Evolutionary conservation across 1,284 basidiomycete species (phyloP), one percentile per base, ranked within the genome.

Genomic region (Coniophora puteana): DNA sequence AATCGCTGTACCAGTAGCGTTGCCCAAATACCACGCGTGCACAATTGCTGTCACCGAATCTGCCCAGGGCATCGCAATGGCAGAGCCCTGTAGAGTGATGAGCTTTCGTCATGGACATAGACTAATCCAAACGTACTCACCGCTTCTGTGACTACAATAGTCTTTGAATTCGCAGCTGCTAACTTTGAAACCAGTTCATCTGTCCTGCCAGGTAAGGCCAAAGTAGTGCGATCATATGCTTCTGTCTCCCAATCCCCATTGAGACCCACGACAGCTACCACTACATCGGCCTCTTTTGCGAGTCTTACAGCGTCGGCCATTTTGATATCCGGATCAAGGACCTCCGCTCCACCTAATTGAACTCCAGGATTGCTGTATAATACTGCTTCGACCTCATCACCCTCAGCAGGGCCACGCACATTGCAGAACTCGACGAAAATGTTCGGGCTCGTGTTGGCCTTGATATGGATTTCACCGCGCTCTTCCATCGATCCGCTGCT

Each of bases 1-100:
- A 38, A 93, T 82, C 11, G 87, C 86, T 41, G 84, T 81, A 1
- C 89, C 89, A 0, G 81, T 78, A n/a, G 85, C 78, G 53, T 91
- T 90, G 5, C 89, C 89, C 36, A 89, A 76, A 54, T 91, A 92
- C 86, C 86, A 91, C 2, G 81, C 72, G 45, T 89, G 85, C 4
- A 91, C 67, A 38, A 91, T 71, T 5, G 76, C 73, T 8, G 78
- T 66, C 1, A 85, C 85, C 14, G 72, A 65, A 51, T 80, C 70
- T 16, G 75, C 68, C 87, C 89, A 92, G 1, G 89, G 88, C 67
- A 90, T 70, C 8, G 77, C 71, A 48, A 89, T 79, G 4, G 85
- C 76, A 16, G 83, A 85, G 8, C 84, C 84, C 73, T n/a, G n/a
- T n/a, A n/a, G n/a, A n/a, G n/a, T n/a, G n/a, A n/a, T n/a, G n/a